These are phyloP conservation scores for Suillus variegatus DNA, from an alignment of 768 basidiomycete genomes.

Conservation along the genomic window DNA sequence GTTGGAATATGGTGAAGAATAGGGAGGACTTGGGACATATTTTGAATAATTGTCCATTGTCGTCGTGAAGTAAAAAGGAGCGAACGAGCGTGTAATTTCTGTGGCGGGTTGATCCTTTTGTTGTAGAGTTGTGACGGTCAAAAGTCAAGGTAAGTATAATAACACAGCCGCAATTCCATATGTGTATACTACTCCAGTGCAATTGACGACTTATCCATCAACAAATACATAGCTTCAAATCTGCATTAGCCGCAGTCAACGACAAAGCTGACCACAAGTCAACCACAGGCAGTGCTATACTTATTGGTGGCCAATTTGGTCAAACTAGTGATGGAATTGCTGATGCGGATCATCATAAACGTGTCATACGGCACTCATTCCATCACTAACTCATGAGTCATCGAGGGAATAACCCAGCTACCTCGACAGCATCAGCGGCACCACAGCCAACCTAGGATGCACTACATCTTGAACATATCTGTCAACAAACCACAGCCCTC, in stretches of 20 bases:
- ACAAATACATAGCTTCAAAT: background rate
- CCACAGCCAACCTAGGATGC: background rate
- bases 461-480: no score
- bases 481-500: background rate
- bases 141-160: background rate
- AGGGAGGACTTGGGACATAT: conserved; percentile 5
- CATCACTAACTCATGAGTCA: background rate
- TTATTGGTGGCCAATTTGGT: no score
- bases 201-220: no score
- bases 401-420: background rate
- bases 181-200: no score
- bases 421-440: no score
- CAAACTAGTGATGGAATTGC: no score
- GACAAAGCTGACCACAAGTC: no score
- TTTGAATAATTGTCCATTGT: conserved; percentile 20
- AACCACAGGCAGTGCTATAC: no score
- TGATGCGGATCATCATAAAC: no score
- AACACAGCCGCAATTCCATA: background rate
- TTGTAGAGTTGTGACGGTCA: conserved; percentile 7
- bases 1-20: conserved; percentile 8
- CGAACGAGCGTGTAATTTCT: background rate
- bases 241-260: background rate
- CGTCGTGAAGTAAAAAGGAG: conserved; percentile 9
- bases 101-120: background rate
- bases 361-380: background rate